Conservation (phyloP, 179 eudicot genomes). For the Pouteria campechiana region DNA sequence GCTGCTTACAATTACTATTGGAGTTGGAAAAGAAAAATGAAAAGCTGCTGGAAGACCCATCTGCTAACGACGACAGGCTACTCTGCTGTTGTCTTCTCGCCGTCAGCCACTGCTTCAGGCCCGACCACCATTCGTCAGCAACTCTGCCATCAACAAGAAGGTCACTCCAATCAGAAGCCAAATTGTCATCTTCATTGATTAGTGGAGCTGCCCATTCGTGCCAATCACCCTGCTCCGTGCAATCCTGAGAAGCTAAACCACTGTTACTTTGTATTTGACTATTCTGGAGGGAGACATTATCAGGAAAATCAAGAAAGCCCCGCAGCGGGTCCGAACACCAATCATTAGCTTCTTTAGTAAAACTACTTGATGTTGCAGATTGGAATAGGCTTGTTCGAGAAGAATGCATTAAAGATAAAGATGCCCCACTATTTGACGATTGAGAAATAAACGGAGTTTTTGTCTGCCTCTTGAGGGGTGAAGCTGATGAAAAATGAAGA, state of each 20-base stretch:
- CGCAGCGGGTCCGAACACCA: constrained; percentile 57
- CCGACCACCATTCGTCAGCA: too few relatives aligned
- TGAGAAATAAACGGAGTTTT: constrained; percentile 42
- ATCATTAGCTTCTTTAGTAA: constrained; percentile 22
- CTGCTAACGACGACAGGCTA: too few relatives aligned
- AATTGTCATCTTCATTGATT: constrained; percentile 53
- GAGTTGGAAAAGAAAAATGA: too few relatives aligned
- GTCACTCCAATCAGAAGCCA: constrained; percentile 64
- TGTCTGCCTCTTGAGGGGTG: constrained; percentile 35
- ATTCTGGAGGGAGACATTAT: constrained; percentile 19
- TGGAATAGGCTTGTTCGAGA: constrained; percentile 31
- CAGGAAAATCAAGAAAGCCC: constrained; percentile 42
- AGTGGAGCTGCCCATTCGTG: constrained; percentile 87
- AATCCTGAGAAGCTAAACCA: constrained; percentile 34
- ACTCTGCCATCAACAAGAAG: constrained; percentile 42
- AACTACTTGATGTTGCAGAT: constrained; percentile 38
- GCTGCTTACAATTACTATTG: too few relatives aligned
- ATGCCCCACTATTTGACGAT: constrained; percentile 27
- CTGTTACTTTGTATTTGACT: constrained; percentile 25
- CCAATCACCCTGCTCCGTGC: constrained; percentile 54
- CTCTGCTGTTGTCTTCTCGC: too few relatives aligned
- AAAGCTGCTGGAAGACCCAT: too few relatives aligned
- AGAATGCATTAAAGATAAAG: constrained; percentile 24
- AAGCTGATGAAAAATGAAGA: constrained; percentile 49
- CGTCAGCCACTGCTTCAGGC: too few relatives aligned